Base-by-base conservation (phyloP, 1,139 yeast species). In the Kodamaea anthophila region DNA sequence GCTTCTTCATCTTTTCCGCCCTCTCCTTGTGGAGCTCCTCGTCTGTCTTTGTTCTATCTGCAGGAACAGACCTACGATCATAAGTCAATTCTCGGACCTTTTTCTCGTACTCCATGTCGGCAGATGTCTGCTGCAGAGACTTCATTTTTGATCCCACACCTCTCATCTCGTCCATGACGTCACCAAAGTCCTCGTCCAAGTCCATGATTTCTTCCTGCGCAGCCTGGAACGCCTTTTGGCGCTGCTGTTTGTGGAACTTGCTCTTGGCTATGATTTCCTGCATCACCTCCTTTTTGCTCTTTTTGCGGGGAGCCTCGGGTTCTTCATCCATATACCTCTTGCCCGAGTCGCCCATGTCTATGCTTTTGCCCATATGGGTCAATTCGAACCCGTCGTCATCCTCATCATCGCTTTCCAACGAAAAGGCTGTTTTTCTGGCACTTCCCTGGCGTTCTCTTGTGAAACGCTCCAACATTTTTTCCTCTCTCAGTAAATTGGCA, bases 211-310 rank as follows among this genome's bases (percentile, higher is more conserved):
- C 70, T 26, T 75, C 80, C 44, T 77, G 81, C 23, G 82, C 72
- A 47, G 78, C 73, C 31, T 77, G 79, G 44, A 83, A 84, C 29
- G 77, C 74, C 48, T 70, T 64, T 57, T 93, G 97, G 48, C 98
- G 76, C 56, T 87, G 94, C 29, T 79, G 80, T 51, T 87, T 91
- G 58, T 88, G 75, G 53, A 77, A 76, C 52, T 93, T 93, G 8
- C 96, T 86, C 56, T 93, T 93, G 24, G 96, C 95, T 40, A 93
- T 91, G 33, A 93, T 75, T 55, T 93, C 99, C 46, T 85, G 79
- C 98, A 93, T 91, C 23, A 93, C 94, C 54, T 93, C 98, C 25
- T 86, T 84, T 51, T 91, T 88, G 18, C 91, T 74, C 60, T 87
- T 93, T 53, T 82, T 85, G 37, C 77, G 72, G 18, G 65, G 63